phyloP scores from a whole-genome alignment of 2,329 filamentous ascomycete species.

The Fusarium oxysporum region DNA sequence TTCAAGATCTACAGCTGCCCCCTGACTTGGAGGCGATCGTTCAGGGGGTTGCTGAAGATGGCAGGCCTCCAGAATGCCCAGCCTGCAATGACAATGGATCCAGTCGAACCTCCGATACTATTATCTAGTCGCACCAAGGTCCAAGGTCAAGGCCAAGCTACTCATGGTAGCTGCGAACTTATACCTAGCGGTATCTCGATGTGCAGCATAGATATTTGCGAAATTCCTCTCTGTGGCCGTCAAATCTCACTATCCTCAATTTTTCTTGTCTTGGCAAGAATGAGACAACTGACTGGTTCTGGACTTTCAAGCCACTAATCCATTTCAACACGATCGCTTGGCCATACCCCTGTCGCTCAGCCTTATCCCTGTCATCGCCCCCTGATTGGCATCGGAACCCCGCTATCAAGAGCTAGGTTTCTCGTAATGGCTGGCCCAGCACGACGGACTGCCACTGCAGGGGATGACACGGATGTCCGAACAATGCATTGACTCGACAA shows the following conservation, averaged over 20 bases:
- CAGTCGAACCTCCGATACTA: conserved; percentile 25
- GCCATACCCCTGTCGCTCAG: conserved; percentile 31
- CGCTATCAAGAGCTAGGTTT: conserved; percentile 26
- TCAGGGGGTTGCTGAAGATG: conserved; percentile 35
- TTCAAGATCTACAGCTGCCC: conserved; percentile 31
- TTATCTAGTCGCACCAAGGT: conserved; percentile 21
- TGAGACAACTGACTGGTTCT: conserved; percentile 40
- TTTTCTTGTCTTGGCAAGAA: conserved; percentile 41
- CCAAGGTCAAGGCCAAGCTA: conserved; percentile 6
- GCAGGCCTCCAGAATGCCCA: conserved; percentile 20
- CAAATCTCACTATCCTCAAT: conserved; percentile 35
- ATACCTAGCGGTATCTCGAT: conserved; percentile 6
- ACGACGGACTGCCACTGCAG: conserved; percentile 27
- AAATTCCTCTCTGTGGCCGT: conserved; percentile 24
- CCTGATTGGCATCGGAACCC: conserved; percentile 44
- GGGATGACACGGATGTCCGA: conserved; percentile 9
- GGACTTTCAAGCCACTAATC: conserved; percentile 36
- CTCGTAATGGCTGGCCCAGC: conserved; percentile 32
- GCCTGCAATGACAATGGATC: conserved; percentile 26
- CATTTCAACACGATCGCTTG: conserved; percentile 38
- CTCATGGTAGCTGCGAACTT: conserved; percentile 16
- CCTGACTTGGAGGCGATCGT: conserved; percentile 29
- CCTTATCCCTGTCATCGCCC: conserved; percentile 36
- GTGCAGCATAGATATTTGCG: background rate
- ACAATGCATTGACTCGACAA: conserved; percentile 37